phyloP scores from a whole-genome alignment of 805 yeast genomes.

The Starmera quercuum region DNA sequence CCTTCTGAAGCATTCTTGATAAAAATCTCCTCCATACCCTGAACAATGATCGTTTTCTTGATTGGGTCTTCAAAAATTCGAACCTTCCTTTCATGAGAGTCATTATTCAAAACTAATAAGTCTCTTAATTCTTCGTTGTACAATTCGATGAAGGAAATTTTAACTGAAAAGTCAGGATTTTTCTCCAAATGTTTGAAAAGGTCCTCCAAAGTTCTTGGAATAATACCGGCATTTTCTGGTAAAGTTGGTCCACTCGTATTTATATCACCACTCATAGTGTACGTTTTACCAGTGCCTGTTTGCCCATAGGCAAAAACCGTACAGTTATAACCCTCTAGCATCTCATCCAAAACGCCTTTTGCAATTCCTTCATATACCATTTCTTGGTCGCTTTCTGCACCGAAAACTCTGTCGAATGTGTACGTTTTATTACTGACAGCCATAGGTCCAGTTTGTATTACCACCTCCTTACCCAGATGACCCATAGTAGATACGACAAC shows the following conservation, averaged over 20 bases:
- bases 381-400: constrained; percentile 71
- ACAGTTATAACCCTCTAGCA: constrained; percentile 66
- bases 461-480: constrained; percentile 36
- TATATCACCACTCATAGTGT: constrained; percentile 66
- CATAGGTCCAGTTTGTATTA: constrained; percentile 33
- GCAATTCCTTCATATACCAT: constrained; percentile 61
- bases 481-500: constrained; percentile 47
- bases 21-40: constrained; percentile 49
- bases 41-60: constrained; percentile 39
- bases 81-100: constrained; percentile 37
- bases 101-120: constrained; percentile 32
- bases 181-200: constrained; percentile 43
- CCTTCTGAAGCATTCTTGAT: constrained; percentile 46
- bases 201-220: constrained; percentile 49
- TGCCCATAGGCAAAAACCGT: constrained; percentile 84
- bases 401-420: constrained; percentile 71
- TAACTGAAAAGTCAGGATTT: constrained; percentile 49
- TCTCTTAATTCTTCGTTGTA: constrained; percentile 79
- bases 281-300: constrained; percentile 82
- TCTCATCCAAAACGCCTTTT: constrained; percentile 46
- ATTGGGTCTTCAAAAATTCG: constrained; percentile 42
- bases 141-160: constrained; percentile 68
- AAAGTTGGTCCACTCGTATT: constrained; percentile 25
- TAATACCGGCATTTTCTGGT: constrained; percentile 49
- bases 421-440: constrained; percentile 40